Percentiles rank a stretch among this genome's conserved stretches.
These are phyloP conservation scores for Lodderomyces orthopsilosis DNA, from an alignment of 1,139 yeast species.

Conservation along the genomic window DNA sequence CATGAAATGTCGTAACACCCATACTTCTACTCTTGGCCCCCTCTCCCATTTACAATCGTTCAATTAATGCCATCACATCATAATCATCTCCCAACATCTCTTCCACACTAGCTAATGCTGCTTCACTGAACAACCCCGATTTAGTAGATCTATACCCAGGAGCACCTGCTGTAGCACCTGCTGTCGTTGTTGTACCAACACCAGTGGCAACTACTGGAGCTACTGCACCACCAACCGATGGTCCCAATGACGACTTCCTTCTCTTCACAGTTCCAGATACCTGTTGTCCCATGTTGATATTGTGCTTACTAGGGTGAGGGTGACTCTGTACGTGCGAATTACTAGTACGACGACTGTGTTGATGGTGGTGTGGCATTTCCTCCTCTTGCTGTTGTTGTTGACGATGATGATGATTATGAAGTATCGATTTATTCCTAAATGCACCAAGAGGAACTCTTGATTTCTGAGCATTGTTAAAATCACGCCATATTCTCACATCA, in stretches of 20 bases:
- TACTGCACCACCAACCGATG: neutral
- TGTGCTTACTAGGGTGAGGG: conserved; percentile 3
- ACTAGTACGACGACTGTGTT: conserved; percentile 5
- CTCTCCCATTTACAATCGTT: conserved; percentile 29
- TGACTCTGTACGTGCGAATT: neutral
- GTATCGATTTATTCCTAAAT: conserved; percentile 73
- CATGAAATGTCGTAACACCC: too few species aligned
- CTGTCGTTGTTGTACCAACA: neutral
- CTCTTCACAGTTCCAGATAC: neutral
- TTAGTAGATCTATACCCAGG: conserved; percentile 66
- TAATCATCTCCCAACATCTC: conserved; percentile 51
- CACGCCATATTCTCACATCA: conserved; percentile 51
- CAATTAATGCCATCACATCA: conserved; percentile 46
- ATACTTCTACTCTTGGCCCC: neutral
- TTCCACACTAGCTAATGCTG: conserved; percentile 68
- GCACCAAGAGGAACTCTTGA: conserved; percentile 82
- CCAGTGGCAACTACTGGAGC: neutral
- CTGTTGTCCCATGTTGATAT: neutral
- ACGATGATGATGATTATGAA: conserved; percentile 24
- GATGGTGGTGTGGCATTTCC: conserved; percentile 18
- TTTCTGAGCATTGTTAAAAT: conserved; percentile 48
- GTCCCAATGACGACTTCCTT: neutral
- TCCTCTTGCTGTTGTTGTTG: conserved; percentile 8
- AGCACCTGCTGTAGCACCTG: conserved; percentile 34
- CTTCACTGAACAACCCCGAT: conserved; percentile 71